Evolutionary conservation across 257 asterid species (phyloP), one percentile per base, ranked within the genome.

Genomic region (Plantago major): DNA sequence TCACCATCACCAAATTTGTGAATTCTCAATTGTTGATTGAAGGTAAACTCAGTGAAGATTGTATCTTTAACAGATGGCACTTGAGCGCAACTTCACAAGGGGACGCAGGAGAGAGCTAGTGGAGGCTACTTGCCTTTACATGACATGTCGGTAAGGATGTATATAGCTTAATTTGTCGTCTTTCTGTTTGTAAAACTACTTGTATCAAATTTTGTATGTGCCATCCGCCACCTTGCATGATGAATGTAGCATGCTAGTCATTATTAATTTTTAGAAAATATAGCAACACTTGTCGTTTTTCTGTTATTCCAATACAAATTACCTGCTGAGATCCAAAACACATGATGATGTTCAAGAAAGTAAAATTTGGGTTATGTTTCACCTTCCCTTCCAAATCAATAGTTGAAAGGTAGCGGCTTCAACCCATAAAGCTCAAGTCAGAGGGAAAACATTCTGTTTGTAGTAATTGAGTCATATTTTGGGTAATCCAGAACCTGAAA

Each of bases 71-170:
- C 75, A 91, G 94, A 76, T 82, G 62, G 95, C 88, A 65, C 57
- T 86, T 54, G 95, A 86, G 44, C 83, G 81, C 52, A 73, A 72
- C 66, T 88, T 86, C 77, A 88, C 98, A 40, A 84, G 81, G 80
- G 98, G 98, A 30, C 95, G 95, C 64, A 84, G 92, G 79, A 91
- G 75, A 75, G 94, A 85, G 43, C 92, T 76, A 65, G 95, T 91
- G 44, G 84, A 78, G 62, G 96, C 94, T 69, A 82, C 96, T 64
- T 88, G 96, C 76, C 94, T 91, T 64, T 91, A 88, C 79, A 84
- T 86, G 74, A 58, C 81, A 47, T 86, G 95, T 60, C 73, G 96
- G 96, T 91, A 74, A 64, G 85, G 49, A 61, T 55, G 19, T 55
- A 19, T 54, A 67, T 64, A n/a, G 49, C 22, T 15, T 54, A 43